These are phyloP conservation scores for Mycena chlorophos DNA, from an alignment of 768 basidiomycete genomes.

Conservation along the genomic window DNA sequence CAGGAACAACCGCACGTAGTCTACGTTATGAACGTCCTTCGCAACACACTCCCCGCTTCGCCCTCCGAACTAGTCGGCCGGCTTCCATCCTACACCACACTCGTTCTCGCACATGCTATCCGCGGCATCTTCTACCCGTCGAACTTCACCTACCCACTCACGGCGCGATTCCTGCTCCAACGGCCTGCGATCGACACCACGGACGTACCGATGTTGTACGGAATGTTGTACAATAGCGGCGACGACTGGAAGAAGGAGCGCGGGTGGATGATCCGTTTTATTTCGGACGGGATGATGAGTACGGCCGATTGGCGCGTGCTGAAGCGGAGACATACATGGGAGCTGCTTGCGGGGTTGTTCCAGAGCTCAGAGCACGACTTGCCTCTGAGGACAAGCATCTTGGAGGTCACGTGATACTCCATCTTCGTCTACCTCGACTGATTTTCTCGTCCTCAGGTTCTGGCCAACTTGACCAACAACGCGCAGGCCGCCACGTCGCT, in stretches of 20 bases:
- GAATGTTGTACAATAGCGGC: conserved; percentile 77
- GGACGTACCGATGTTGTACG: conserved; percentile 91
- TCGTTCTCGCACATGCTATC: conserved; percentile 82
- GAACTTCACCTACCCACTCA: conserved; percentile 84
- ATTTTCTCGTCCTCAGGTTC: conserved; percentile 45
- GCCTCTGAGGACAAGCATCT: conserved; percentile 53
- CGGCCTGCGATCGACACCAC: conserved; percentile 74
- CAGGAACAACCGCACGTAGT: conserved; percentile 76
- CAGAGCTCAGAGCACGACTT: conserved; percentile 61
- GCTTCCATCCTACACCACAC: conserved; percentile 74
- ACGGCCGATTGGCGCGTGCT: conserved; percentile 80
- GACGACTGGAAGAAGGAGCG: conserved; percentile 87
- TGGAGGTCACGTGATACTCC: conserved; percentile 56
- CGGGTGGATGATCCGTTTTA: conserved; percentile 83
- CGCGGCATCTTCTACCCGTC: conserved; percentile 84
- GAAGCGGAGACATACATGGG: conserved; percentile 84
- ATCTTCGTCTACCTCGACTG: background rate
- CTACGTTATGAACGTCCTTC: conserved; percentile 67
- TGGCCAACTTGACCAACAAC: conserved; percentile 75
- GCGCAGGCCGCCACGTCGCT: conserved; percentile 68
- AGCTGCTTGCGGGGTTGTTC: conserved; percentile 79
- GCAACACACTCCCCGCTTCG: conserved; percentile 52
- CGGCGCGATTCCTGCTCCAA: conserved; percentile 86
- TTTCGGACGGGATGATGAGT: conserved; percentile 77
- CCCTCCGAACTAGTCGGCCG: conserved; percentile 45